phyloP scores from a whole-genome alignment of 1,284 basidiomycete genomes.

The Tilletia horrida region DNA sequence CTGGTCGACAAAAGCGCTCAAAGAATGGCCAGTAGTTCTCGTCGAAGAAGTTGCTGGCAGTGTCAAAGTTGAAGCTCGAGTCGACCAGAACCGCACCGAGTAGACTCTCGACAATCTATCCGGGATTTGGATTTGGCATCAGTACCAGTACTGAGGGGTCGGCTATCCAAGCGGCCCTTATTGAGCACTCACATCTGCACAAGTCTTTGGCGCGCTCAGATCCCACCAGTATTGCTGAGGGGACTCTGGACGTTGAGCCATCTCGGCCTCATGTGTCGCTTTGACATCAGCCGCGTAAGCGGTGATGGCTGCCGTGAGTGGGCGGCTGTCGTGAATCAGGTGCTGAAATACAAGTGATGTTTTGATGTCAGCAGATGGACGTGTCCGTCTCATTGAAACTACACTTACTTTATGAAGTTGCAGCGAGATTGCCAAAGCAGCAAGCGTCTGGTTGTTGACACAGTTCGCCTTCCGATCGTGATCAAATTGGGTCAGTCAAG shows the following conservation, averaged over 20 bases:
- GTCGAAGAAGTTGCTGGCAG: constrained; percentile 22
- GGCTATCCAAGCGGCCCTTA: background rate
- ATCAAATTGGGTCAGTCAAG: background rate
- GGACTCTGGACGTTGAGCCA: background rate
- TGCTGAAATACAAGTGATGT: background rate
- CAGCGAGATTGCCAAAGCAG: background rate
- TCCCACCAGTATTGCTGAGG: constrained; percentile 29
- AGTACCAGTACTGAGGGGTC: too few relatives aligned
- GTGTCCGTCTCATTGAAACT: background rate
- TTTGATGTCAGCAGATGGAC: background rate
- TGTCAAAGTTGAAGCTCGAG: constrained; percentile 25
- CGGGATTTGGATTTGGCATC: too few relatives aligned
- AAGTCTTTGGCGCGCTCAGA: constrained; percentile 26
- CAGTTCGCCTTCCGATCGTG: background rate
- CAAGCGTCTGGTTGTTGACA: constrained; percentile 12
- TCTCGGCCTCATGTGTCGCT: background rate
- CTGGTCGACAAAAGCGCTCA: constrained; percentile 21
- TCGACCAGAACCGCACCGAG: constrained; percentile 40
- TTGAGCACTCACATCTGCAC: constrained; percentile 21
- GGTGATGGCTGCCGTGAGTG: constrained; percentile 4
- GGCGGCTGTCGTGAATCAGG: background rate
- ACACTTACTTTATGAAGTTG: background rate
- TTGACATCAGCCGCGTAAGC: background rate
- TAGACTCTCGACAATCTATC: constrained; percentile 33
- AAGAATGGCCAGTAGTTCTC: constrained; percentile 29